Percentiles rank a stretch among this genome's conserved stretches.
Conservation (phyloP, 495 filamentous ascomycete genomes). For the Choiromyces venosus region DNA sequence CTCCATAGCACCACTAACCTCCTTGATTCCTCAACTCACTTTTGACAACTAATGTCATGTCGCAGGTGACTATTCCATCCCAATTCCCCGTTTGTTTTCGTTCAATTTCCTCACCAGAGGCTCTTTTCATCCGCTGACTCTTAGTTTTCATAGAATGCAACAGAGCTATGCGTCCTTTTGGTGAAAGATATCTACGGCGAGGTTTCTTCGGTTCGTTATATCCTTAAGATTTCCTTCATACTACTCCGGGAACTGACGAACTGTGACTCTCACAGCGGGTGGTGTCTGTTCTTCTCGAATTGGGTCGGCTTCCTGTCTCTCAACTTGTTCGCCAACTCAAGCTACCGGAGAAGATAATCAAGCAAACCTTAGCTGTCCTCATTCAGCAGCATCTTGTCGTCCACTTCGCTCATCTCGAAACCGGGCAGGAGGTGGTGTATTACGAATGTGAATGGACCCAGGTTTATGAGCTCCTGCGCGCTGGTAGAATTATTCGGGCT, state of each 20-base stretch:
- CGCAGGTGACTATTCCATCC: constrained; percentile 31
- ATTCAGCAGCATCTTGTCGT: constrained; percentile 82
- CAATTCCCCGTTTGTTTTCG: not conserved
- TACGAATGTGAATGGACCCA: constrained; percentile 61
- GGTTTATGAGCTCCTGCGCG: constrained; percentile 72
- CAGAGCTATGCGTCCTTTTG: constrained; percentile 83
- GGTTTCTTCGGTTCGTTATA: constrained; percentile 70
- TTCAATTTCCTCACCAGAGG: constrained; percentile 6
- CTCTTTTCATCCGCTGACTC: constrained; percentile 21
- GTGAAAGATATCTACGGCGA: constrained; percentile 84
- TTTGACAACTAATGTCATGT: constrained; percentile 33
- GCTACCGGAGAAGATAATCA: constrained; percentile 63
- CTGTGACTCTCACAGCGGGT: constrained; percentile 48
- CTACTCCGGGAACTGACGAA: constrained; percentile 29
- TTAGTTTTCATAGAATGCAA: constrained; percentile 48
- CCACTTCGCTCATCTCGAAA: constrained; percentile 60
- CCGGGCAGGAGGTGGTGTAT: constrained; percentile 53
- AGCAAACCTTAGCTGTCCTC: constrained; percentile 72
- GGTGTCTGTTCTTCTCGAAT: constrained; percentile 67
- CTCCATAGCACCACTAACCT: constrained; percentile 12
- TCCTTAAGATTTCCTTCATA: not conserved
- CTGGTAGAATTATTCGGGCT: constrained; percentile 73
- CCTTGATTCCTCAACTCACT: constrained; percentile 12
- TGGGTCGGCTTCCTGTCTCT: constrained; percentile 69
- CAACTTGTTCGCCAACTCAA: constrained; percentile 61